These are phyloP conservation scores for Glebionis coronaria DNA, from an alignment of 129 eudicot genomes.

Conservation along the genomic window DNA sequence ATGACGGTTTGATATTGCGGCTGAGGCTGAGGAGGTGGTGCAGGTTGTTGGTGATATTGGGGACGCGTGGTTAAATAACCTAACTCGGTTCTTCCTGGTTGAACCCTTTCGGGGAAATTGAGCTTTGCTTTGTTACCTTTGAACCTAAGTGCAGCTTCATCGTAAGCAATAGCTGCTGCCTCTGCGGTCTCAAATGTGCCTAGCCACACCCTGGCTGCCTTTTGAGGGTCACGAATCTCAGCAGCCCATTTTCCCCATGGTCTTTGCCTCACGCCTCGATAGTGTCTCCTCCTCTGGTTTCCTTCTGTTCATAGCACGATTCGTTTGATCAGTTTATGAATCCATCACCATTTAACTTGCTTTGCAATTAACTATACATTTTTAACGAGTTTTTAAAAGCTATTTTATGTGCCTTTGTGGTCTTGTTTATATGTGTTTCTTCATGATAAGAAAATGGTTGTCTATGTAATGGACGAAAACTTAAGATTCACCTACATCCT, in stretches of 20 bases:
- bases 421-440: too few species aligned
- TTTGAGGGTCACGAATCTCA: slow-evolving; percentile 77
- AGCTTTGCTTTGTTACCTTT: slow-evolving; percentile 94
- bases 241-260: slow-evolving; percentile 99
- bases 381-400: too few species aligned
- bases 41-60: slow-evolving; percentile 12
- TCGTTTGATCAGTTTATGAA: neutral
- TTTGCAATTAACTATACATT: too few species aligned
- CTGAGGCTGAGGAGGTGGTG: slow-evolving; percentile 21
- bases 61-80: slow-evolving; percentile 30
- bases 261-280: slow-evolving; percentile 88
- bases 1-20: slow-evolving; percentile 23
- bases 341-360: neutral
- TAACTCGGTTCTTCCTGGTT: slow-evolving; percentile 37
- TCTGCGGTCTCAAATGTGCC: slow-evolving; percentile 89
- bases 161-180: slow-evolving; percentile 87
- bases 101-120: slow-evolving; percentile 88
- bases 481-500: too few species aligned
- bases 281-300: slow-evolving; percentile 46
- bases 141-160: slow-evolving; percentile 79
- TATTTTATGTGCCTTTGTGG: too few species aligned
- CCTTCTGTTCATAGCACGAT: slow-evolving; percentile 10
- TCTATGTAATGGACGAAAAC: too few species aligned
- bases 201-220: slow-evolving; percentile 86
- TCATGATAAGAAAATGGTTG: too few species aligned